These are phyloP conservation scores for Lepiota brunneoincarnata DNA, from an alignment of 768 basidiomycete genomes.

Conservation along the genomic window DNA sequence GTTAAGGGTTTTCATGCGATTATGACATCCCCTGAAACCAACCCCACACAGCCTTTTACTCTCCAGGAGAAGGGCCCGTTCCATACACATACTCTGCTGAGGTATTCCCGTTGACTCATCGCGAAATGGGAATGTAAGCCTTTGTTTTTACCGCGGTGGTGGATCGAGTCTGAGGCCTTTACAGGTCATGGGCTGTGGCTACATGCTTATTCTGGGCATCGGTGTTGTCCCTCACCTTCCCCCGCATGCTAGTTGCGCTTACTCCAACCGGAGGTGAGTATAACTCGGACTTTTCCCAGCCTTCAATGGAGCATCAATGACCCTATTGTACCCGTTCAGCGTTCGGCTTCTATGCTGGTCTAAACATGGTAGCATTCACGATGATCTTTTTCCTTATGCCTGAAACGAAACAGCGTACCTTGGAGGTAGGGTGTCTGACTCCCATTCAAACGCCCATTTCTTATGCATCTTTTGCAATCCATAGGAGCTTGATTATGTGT, in stretches of 20 bases:
- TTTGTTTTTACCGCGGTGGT: slow-evolving; percentile 24
- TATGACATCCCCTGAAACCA: background rate
- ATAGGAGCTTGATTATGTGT: slow-evolving; percentile 40
- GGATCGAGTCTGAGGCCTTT: slow-evolving; percentile 18
- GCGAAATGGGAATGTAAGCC: slow-evolving; percentile 56
- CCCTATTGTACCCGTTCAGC: slow-evolving; percentile 23
- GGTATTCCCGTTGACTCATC: slow-evolving; percentile 79
- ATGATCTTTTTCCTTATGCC: slow-evolving; percentile 54
- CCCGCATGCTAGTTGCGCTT: slow-evolving; percentile 34
- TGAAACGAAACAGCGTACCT: slow-evolving; percentile 47
- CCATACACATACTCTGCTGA: slow-evolving; percentile 91
- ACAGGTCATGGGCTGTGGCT: slow-evolving; percentile 52
- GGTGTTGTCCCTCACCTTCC: slow-evolving; percentile 47
- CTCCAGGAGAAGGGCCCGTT: slow-evolving; percentile 85
- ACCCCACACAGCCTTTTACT: slow-evolving; percentile 52
- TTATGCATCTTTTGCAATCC: background rate
- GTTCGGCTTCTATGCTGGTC: slow-evolving; percentile 51
- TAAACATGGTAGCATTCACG: slow-evolving; percentile 45
- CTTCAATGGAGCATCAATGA: slow-evolving; percentile 9
- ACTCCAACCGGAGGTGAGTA: slow-evolving; percentile 27
- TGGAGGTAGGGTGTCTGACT: slow-evolving; percentile 23
- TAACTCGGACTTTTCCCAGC: too few relatives aligned
- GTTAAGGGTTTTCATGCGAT: slow-evolving; percentile 1
- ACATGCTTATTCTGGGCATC: slow-evolving; percentile 49
- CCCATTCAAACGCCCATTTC: background rate